phyloP scores from a whole-genome alignment of 495 filamentous ascomycete genomes.

The Apodospora peruviana region DNA sequence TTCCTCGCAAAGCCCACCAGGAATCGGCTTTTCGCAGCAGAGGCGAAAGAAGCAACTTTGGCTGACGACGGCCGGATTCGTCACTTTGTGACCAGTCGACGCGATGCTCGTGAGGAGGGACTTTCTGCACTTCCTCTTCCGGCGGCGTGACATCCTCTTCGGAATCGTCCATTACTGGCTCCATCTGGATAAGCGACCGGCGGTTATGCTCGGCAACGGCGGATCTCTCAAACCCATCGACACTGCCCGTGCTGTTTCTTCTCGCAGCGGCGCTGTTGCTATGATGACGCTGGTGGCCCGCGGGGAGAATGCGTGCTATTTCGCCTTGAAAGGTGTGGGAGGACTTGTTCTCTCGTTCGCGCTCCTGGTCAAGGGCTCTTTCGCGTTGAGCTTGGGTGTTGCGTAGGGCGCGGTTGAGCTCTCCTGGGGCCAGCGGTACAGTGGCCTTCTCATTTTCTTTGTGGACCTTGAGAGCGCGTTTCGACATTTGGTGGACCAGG shows the following conservation, averaged over 20 bases:
- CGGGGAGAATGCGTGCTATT: constrained; percentile 7
- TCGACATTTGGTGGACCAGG: constrained; percentile 21
- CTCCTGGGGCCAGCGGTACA: not conserved
- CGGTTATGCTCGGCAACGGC: not conserved
- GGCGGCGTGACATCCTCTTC: constrained; percentile 3
- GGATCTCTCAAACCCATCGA: constrained; percentile 2
- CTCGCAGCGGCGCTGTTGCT: not conserved
- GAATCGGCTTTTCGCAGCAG: constrained; percentile 36
- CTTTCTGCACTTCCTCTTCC: constrained; percentile 3
- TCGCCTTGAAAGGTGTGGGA: constrained; percentile 19
- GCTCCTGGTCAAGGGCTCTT: constrained; percentile 14
- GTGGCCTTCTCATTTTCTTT: constrained; percentile 9
- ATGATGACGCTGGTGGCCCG: not conserved
- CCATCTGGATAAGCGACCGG: constrained; percentile 10
- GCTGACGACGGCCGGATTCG: constrained; percentile 15
- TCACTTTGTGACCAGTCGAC: constrained; percentile 45
- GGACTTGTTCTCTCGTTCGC: constrained; percentile 4
- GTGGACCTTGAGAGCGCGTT: constrained; percentile 30
- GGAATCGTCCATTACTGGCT: not conserved
- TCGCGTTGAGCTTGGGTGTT: constrained; percentile 19
- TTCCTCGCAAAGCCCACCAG: constrained; percentile 28
- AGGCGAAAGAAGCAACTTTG: constrained; percentile 15
- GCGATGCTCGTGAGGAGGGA: constrained; percentile 19
- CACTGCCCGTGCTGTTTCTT: constrained; percentile 21
- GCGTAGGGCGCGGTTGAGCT: constrained; percentile 9